Conservation (phyloP, 2,329 filamentous ascomycete species). For the Curvularia eragrostidis region DNA sequence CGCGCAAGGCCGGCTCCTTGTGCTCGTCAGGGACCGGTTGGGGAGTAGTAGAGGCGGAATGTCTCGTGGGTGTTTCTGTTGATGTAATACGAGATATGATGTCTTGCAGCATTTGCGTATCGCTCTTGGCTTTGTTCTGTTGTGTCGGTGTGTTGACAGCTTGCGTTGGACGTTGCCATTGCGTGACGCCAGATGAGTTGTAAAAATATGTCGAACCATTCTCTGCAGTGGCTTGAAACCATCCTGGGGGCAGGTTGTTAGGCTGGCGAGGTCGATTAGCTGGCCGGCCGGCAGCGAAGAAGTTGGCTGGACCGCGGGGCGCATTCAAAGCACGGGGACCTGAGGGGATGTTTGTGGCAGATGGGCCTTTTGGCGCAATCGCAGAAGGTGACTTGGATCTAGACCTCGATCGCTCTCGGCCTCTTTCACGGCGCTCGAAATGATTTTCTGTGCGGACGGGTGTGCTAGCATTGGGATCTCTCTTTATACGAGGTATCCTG, state of each 20-base stretch:
- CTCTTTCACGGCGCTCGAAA: constrained; percentile 63
- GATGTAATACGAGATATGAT: constrained; percentile 78
- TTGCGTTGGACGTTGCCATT: constrained; percentile 79
- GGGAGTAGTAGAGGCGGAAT: constrained; percentile 69
- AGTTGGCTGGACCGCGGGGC: constrained; percentile 59
- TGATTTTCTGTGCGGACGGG: constrained; percentile 59
- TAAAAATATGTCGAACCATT: constrained; percentile 86
- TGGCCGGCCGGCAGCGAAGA: constrained; percentile 61
- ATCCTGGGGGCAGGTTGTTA: constrained; percentile 75
- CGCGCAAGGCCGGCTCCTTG: constrained; percentile 58
- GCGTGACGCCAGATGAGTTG: constrained; percentile 72
- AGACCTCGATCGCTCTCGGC: constrained; percentile 57
- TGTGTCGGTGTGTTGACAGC: constrained; percentile 68
- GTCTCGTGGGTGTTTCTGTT: constrained; percentile 61
- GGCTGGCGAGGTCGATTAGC: constrained; percentile 60
- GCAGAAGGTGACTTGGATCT: constrained; percentile 56
- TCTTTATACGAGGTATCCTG: constrained; percentile 88
- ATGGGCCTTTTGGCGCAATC: constrained; percentile 49
- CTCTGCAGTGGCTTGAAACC: constrained; percentile 74
- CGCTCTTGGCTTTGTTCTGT: constrained; percentile 68
- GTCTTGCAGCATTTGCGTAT: constrained; percentile 79
- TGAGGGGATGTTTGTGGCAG: constrained; percentile 46
- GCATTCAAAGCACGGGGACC: constrained; percentile 62
- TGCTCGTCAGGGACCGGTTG: constrained; percentile 63
- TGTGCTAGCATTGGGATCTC: constrained; percentile 68